phyloP scores from a whole-genome alignment of 208 protist genomes.

The Trichomonas tenax region DNA sequence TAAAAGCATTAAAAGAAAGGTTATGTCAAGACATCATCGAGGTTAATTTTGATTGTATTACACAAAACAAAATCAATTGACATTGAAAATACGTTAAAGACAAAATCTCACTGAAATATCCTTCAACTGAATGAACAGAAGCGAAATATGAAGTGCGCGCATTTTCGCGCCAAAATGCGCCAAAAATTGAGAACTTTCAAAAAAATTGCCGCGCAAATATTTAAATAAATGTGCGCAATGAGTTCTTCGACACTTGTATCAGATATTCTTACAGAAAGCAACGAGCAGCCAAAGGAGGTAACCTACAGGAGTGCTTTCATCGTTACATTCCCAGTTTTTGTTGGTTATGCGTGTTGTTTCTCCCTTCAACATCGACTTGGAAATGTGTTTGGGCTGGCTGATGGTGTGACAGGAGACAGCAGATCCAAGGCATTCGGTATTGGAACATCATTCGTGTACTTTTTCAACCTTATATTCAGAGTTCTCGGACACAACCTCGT shows the following conservation, averaged over 20 bases:
- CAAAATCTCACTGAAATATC: too few species aligned
- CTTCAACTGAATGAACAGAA: too few species aligned
- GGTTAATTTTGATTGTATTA: too few species aligned
- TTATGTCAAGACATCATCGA: too few species aligned
- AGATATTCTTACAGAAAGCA: background rate
- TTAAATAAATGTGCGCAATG: too few species aligned
- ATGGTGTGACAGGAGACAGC: background rate
- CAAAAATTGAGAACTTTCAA: too few species aligned
- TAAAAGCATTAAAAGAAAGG: too few species aligned
- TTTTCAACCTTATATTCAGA: background rate
- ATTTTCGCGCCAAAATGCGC: too few species aligned
- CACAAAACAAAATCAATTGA: too few species aligned
- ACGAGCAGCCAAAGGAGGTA: background rate
- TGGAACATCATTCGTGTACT: background rate
- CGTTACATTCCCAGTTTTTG: background rate
- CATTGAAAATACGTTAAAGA: too few species aligned
- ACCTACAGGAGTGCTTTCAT: background rate
- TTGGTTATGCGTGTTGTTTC: background rate
- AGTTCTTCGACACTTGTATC: background rate
- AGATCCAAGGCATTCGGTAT: background rate
- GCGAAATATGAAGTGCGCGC: too few species aligned
- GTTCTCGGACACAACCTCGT: background rate
- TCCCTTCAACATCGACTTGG: background rate
- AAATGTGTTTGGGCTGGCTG: background rate
- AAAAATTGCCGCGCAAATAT: too few species aligned